phyloP scores from a whole-genome alignment of 2,329 filamentous ascomycete species.

The Aspergillus quadricinctus region DNA sequence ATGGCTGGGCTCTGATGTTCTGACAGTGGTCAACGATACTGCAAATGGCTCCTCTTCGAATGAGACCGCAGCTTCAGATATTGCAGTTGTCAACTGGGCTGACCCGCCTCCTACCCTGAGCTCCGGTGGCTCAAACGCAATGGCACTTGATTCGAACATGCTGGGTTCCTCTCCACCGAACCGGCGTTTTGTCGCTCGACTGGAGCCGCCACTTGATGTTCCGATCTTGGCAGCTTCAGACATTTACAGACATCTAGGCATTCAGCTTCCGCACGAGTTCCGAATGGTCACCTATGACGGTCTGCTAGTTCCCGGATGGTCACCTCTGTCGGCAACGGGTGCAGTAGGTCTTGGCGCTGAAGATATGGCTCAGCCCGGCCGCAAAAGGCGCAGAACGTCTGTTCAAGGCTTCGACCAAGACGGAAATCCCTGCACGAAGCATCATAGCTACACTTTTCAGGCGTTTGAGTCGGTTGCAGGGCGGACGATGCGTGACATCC shows the following conservation, averaged over 20 bases:
- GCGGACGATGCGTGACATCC: constrained; percentile 38
- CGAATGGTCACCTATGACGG: constrained; percentile 38
- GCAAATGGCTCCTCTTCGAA: constrained; percentile 19
- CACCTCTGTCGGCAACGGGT: constrained; percentile 15
- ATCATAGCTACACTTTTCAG: constrained; percentile 43
- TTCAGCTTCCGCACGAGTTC: constrained; percentile 38
- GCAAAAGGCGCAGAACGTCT: constrained; percentile 30
- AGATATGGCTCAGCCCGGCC: constrained; percentile 22
- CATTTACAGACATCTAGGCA: constrained; percentile 38
- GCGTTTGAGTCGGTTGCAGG: constrained; percentile 39
- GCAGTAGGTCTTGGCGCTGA: constrained; percentile 23
- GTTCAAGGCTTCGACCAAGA: constrained; percentile 30
- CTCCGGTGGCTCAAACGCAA: constrained; percentile 29
- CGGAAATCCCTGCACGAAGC: constrained; percentile 25
- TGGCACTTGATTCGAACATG: constrained; percentile 37
- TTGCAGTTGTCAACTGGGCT: constrained; percentile 34
- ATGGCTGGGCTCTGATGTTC: constrained; percentile 37
- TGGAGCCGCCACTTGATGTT: constrained; percentile 41
- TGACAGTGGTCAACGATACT: constrained; percentile 24
- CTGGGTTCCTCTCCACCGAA: constrained; percentile 35
- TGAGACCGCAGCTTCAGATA: constrained; percentile 19
- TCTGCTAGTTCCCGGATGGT: constrained; percentile 33
- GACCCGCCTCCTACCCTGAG: constrained; percentile 37
- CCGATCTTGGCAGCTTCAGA: constrained; percentile 39
- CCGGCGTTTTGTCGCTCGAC: constrained; percentile 41